Base-by-base conservation (phyloP, 306 rosid species). In the Lagenaria siceraria region DNA sequence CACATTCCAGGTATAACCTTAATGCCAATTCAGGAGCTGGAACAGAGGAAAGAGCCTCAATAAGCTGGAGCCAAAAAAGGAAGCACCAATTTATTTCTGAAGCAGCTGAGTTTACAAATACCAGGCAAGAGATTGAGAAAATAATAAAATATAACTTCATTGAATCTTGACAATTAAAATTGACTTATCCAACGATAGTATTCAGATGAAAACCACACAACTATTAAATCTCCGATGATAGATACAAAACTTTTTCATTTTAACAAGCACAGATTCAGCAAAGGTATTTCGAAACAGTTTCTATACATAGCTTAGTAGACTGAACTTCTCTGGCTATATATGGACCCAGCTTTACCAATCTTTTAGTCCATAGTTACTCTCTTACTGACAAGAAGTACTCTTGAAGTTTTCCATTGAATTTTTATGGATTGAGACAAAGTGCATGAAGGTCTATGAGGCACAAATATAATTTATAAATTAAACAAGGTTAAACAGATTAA, bases 1-100 rank as follows among this genome's bases (percentile, higher is more conserved):
- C 89, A 86, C 89, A 86, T 64, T 86, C 82, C 78, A 86, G 61
- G 80, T 83, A 83, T 75, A 86, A 54, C 79, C 89, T 83, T 66
- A 86, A 72, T 33, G 89, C 87, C 78, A 83, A 65, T 73, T 86
- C 87, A 68, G 89, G 89, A 49, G 78, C 84, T 21, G 85, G 83
- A 76, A 86, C 70, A 71, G 76, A 64, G 73, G 85, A 81, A 79
- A 86, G 89, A 79, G 78, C 64, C 62, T 83, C 87, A n/a, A 86
- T 74, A 15, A 58, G 82, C 89, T 86, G 89, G 53, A 56, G 66
- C 40, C 56, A 82, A 78, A 12, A 77, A 68, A 52, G 22, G 22
- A 82, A 24, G 54, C 17, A 73, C 52, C 36, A 24, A 58, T 35
- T 75, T 55, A 75, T 33, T 55, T 33, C 60, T 73, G 56, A 29